Conservation (phyloP, 495 filamentous ascomycete genomes). For the Gamarada debralockiae region DNA sequence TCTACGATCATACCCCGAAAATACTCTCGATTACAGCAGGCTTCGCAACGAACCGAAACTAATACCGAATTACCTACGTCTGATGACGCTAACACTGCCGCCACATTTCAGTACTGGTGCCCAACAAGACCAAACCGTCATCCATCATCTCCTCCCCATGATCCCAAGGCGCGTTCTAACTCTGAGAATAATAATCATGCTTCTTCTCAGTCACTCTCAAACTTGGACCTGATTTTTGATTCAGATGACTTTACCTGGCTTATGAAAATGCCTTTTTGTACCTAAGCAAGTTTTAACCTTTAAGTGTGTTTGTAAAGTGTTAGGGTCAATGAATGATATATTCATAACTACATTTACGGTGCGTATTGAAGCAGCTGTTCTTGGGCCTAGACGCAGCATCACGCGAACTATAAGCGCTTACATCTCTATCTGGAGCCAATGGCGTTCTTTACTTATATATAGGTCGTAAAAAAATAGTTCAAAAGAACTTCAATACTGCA, state of each 20-base stretch:
- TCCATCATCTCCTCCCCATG: background rate
- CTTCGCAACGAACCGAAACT: background rate
- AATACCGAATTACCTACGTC: background rate
- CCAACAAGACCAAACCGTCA: background rate
- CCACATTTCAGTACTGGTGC: background rate
- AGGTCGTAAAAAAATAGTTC: too few species aligned
- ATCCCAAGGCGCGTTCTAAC: background rate
- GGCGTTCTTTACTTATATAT: too few species aligned
- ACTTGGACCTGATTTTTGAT: background rate
- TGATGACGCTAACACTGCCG: background rate
- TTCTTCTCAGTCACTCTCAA: background rate
- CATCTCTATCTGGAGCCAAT: too few species aligned
- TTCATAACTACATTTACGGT: background rate
- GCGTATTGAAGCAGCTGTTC: background rate
- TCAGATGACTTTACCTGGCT: conserved; percentile 1
- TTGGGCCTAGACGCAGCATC: background rate
- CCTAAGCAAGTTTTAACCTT: background rate
- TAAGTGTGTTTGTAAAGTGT: background rate
- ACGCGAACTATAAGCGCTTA: background rate
- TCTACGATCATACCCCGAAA: background rate
- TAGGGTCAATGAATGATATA: background rate
- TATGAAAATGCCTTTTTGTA: background rate
- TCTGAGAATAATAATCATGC: background rate
- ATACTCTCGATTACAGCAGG: conserved; percentile 1
- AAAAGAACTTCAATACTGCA: too few species aligned